These are phyloP conservation scores for Lepidopterella palustris DNA, from an alignment of 495 filamentous ascomycete genomes.

Conservation along the genomic window DNA sequence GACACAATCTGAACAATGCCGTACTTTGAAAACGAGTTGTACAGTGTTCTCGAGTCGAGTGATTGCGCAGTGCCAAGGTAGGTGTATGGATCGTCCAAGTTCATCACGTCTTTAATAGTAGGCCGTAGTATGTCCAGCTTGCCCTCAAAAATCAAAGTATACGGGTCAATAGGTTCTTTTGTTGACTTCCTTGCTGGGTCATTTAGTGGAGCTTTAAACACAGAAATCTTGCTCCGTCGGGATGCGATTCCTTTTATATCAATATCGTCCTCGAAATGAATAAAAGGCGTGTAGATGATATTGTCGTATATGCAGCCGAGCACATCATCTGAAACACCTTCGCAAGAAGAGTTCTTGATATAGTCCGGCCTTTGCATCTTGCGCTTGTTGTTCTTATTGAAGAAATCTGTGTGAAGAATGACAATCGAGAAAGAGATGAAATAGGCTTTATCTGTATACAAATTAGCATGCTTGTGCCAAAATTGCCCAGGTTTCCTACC, in stretches of 20 bases:
- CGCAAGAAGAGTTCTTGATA: constrained; percentile 77
- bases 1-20: constrained; percentile 92
- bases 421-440: constrained; percentile 95
- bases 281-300: constrained; percentile 94
- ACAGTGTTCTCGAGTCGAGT: constrained; percentile 69
- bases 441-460: constrained; percentile 72
- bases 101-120: constrained; percentile 82
- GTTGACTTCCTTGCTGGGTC: constrained; percentile 61
- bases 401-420: constrained; percentile 94
- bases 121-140: constrained; percentile 77
- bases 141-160: constrained; percentile 84
- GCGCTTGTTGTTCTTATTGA: constrained; percentile 98
- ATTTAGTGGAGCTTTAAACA: constrained; percentile 61
- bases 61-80: constrained; percentile 70
- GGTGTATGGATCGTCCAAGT: constrained; percentile 83
- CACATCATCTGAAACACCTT: constrained; percentile 86
- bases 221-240: constrained; percentile 56
- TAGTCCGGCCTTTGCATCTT: constrained; percentile 98
- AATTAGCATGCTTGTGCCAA: constrained; percentile 3
- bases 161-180: constrained; percentile 88
- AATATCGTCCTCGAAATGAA: constrained; percentile 87
- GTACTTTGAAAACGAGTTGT: constrained; percentile 82
- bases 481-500: constrained; percentile 40
- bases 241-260: constrained; percentile 69
- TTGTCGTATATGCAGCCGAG: constrained; percentile 97